Percentiles rank a stretch among this genome's conserved stretches.
These are phyloP conservation scores for Tuber umbilicatum DNA, from an alignment of 495 filamentous ascomycete species.

Conservation along the genomic window DNA sequence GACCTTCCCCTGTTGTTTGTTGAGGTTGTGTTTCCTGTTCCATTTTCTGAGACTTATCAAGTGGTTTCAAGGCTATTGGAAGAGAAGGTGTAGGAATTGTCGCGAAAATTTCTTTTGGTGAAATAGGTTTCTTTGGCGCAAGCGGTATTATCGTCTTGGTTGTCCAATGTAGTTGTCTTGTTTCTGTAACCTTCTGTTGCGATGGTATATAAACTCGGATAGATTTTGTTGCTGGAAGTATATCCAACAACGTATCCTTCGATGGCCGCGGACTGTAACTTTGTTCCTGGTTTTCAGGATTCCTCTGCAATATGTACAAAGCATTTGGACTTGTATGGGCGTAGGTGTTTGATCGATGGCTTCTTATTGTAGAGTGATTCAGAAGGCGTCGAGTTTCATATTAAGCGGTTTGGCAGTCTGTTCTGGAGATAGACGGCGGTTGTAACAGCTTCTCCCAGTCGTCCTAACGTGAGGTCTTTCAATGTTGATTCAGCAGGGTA, in stretches of 20 bases:
- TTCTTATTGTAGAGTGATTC: not conserved
- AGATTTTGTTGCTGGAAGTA: not conserved
- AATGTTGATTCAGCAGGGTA: not conserved
- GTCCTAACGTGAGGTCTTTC: not conserved
- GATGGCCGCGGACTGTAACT: fast-evolving
- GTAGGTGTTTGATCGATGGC: not conserved
- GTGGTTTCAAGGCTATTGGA: no score
- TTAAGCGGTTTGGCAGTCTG: not conserved
- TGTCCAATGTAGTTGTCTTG: not conserved
- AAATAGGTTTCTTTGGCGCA: no score
- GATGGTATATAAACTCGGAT: not conserved
- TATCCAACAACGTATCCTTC: not conserved
- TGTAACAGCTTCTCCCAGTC: no score
- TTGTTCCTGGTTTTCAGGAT: not conserved
- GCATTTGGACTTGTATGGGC: not conserved
- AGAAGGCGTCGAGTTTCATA: not conserved
- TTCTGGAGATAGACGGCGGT: not conserved
- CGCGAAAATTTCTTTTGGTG: no score
- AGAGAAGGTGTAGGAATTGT: no score
- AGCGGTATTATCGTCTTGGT: not conserved
- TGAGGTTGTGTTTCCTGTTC: no score
- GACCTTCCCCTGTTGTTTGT: no score
- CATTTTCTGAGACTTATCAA: no score
- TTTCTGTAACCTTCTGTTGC: not conserved
- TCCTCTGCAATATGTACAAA: not conserved